Base-by-base conservation (phyloP, 441 rosid species). In the Brassica hybrid region DNA sequence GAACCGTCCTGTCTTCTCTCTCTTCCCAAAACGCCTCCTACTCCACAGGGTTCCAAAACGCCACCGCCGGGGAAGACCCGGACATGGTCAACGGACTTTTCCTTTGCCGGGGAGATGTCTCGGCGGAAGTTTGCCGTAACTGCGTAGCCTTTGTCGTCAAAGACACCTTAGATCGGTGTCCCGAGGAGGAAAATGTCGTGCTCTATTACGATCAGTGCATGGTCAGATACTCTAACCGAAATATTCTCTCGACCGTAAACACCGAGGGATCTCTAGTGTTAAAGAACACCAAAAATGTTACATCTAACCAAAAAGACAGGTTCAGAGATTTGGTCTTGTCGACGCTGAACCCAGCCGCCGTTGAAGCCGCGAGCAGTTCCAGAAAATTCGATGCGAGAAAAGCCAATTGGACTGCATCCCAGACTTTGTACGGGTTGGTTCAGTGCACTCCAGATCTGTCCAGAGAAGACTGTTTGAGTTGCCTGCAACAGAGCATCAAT, bases 361-460 rank as follows among this genome's bases (percentile, higher is more conserved):
- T 0, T 0, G 69, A 69, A 0, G 74, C 79, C 0, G 17, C n/a
- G 3, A 32, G 0, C 9, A 76, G 9, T 14, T 2, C 52, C 0
- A 9, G 63, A 45, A 67, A 30, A 14, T 61, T 76, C 9, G 61
- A 5, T 27, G 69, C 19, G 8, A 61, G 59, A 50, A 61, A 9
- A 0, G 54, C 43, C 12, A 61, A 68, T 11, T 61, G 21, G 2
- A 30, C 27, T 0, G 13, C 54, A 7, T 9, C 3, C 0, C 69
- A 2, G 41, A 61, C 0, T 10, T 16, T 76, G 12, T 68, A 68
- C n/a, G 79, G 3, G 2, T 3, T 76, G 57, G 79, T 69, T 60
- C 79, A 76, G 56, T 76, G 79, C 19, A 36, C 57, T 18, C 79
- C 64, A 2, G 75, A 76, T 76, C 79, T 76, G 3, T 19, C 65